These are phyloP conservation scores for Neurospora sp. DNA, from an alignment of 495 filamentous ascomycete species.

Conservation along the genomic window DNA sequence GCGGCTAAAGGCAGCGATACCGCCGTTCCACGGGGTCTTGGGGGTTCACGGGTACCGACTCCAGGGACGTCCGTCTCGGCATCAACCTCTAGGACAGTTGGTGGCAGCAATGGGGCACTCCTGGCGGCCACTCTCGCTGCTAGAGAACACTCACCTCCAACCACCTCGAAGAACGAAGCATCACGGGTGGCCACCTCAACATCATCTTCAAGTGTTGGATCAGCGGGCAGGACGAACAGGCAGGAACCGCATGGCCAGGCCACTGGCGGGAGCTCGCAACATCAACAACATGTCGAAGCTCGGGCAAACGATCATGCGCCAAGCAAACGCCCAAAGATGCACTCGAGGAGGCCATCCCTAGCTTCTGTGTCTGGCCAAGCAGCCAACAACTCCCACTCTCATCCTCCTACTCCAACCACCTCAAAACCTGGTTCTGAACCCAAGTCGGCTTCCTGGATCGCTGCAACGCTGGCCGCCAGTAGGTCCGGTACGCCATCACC, in stretches of 20 bases:
- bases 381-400: conserved; percentile 2
- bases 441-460: conserved; percentile 43
- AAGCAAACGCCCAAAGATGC: not conserved
- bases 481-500: conserved; percentile 30
- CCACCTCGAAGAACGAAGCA: not conserved
- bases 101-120: conserved; percentile 33
- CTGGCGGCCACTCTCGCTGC: conserved; percentile 34
- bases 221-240: not conserved
- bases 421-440: conserved; percentile 5
- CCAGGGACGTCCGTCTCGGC: not conserved
- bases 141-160: conserved; percentile 5
- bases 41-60: conserved; percentile 2
- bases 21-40: not conserved
- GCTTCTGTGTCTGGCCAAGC: not conserved
- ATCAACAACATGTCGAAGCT: not conserved
- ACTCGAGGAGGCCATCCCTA: not conserved
- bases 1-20: conserved; percentile 2
- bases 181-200: not conserved
- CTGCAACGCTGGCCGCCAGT: conserved; percentile 46
- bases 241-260: not conserved
- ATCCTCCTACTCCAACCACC: not conserved
- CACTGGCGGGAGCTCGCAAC: not conserved
- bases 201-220: not conserved
- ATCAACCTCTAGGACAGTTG: conserved; percentile 9
- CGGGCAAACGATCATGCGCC: not conserved